Conservation (phyloP, 371 early-diverging fungal genomes). For the Entomophthora muscae region DNA sequence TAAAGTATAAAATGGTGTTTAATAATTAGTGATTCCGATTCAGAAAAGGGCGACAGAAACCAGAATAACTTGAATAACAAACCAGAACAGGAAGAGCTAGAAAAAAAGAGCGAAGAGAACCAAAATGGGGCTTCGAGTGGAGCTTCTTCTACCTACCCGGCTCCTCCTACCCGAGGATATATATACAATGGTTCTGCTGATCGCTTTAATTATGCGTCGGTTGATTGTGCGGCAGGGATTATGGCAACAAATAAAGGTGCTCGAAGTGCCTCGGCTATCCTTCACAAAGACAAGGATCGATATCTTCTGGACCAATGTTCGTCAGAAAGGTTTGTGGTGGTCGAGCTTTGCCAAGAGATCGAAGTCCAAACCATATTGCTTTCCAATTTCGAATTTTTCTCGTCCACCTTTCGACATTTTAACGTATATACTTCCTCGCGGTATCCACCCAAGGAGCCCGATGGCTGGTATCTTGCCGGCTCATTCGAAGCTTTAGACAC, state of each 20-base stretch:
- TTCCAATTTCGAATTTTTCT: slow-evolving; percentile 93
- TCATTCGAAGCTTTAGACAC: slow-evolving; percentile 66
- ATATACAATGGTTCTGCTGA: slow-evolving; percentile 16
- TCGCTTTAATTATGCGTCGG: slow-evolving; percentile 82
- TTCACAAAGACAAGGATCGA: slow-evolving; percentile 70
- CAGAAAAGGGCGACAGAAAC: not conserved
- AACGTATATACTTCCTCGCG: slow-evolving; percentile 53
- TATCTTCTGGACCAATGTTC: slow-evolving; percentile 88
- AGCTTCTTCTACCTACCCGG: not conserved
- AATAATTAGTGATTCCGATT: not conserved
- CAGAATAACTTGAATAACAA: not conserved
- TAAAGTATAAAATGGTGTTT: not conserved
- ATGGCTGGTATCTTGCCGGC: slow-evolving; percentile 64
- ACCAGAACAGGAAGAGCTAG: not conserved
- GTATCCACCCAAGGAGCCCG: slow-evolving; percentile 58
- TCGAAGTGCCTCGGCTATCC: slow-evolving; percentile 57
- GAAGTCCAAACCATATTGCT: slow-evolving; percentile 74
- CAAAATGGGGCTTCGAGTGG: too few relatives aligned
- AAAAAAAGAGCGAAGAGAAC: not conserved
- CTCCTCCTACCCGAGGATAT: not conserved
- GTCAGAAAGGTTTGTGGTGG: slow-evolving; percentile 59
- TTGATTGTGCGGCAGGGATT: slow-evolving; percentile 85
- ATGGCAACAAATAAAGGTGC: slow-evolving; percentile 68
- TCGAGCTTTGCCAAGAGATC: slow-evolving; percentile 89
- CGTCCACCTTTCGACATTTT: slow-evolving; percentile 79